Conservation (phyloP, 2,329 filamentous ascomycete genomes). For the Colletotrichum simmondsii region DNA sequence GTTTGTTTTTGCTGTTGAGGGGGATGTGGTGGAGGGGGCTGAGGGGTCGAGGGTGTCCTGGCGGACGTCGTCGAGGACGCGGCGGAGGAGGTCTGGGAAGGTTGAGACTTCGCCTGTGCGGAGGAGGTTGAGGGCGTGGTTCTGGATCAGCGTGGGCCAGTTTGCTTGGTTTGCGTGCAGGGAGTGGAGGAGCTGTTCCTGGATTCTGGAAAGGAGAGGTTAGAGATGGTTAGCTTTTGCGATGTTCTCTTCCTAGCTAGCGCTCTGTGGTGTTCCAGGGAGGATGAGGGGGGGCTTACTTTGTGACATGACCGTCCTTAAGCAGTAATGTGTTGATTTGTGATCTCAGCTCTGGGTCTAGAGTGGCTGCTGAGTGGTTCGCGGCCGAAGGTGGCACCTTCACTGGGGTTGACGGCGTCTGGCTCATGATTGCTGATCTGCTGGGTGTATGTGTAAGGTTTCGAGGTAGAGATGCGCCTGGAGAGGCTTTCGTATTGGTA, state of each 20-base stretch:
- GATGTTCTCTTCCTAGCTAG: not conserved
- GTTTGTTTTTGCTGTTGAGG: constrained; percentile 41
- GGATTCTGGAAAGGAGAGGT: constrained; percentile 58
- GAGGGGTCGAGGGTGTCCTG: constrained; percentile 55
- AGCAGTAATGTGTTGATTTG: constrained; percentile 70
- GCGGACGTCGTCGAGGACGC: constrained; percentile 71
- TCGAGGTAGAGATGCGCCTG: not conserved
- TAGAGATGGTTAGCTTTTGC: constrained; percentile 5
- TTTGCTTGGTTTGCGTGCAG: constrained; percentile 69
- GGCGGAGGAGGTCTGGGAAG: constrained; percentile 70
- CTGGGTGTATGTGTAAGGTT: not conserved
- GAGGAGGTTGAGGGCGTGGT: constrained; percentile 69
- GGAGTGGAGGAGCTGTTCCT: constrained; percentile 71
- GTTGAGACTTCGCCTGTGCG: constrained; percentile 69
- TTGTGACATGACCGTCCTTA: constrained; percentile 67
- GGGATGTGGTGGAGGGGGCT: constrained; percentile 40
- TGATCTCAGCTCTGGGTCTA: constrained; percentile 71
- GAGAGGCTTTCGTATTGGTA: not conserved
- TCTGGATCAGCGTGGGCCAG: constrained; percentile 71
- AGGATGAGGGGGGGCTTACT: constrained; percentile 52
- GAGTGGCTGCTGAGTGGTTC: constrained; percentile 68
- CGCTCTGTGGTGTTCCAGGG: too few species aligned
- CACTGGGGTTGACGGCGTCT: constrained; percentile 64
- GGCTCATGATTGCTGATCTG: constrained; percentile 46
- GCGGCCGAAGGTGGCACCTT: constrained; percentile 70